Conservation (phyloP, 2,329 filamentous ascomycete species). For the Neurospora crassa region DNA sequence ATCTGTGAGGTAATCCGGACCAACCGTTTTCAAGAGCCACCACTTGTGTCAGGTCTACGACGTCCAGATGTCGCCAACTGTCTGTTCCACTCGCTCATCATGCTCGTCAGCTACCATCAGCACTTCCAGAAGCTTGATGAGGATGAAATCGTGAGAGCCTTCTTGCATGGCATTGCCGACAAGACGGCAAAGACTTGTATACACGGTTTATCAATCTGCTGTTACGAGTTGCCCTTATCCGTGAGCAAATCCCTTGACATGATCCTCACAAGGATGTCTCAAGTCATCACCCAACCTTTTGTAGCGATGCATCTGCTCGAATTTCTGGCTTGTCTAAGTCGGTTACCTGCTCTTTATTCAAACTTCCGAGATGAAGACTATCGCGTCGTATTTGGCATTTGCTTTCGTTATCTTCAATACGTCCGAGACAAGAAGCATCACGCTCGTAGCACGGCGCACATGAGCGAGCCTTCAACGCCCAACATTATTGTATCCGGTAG, state of each 20-base stretch:
- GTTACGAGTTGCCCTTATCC: constrained; percentile 82
- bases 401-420: constrained; percentile 85
- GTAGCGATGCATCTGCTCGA: constrained; percentile 93
- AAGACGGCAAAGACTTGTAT: constrained; percentile 87
- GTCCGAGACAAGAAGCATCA: constrained; percentile 57
- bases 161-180: constrained; percentile 80
- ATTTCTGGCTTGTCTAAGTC: constrained; percentile 82
- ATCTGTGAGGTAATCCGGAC: constrained; percentile 76
- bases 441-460: constrained; percentile 36
- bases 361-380: constrained; percentile 90
- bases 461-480: constrained; percentile 31
- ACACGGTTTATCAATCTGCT: constrained; percentile 88
- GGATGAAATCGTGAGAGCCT: constrained; percentile 79
- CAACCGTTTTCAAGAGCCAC: constrained; percentile 73
- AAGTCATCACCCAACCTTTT: constrained; percentile 87
- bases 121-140: constrained; percentile 77
- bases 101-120: constrained; percentile 83
- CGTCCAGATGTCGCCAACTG: constrained; percentile 85
- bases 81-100: constrained; percentile 76
- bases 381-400: constrained; percentile 89
- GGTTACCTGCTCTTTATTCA: constrained; percentile 73
- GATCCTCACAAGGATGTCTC: constrained; percentile 86
- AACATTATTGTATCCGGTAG: constrained; percentile 12
- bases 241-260: constrained; percentile 77
- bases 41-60: constrained; percentile 65